Base-by-base conservation (phyloP, 2,329 filamentous ascomycete genomes). In the Colletotrichum tropicicola region DNA sequence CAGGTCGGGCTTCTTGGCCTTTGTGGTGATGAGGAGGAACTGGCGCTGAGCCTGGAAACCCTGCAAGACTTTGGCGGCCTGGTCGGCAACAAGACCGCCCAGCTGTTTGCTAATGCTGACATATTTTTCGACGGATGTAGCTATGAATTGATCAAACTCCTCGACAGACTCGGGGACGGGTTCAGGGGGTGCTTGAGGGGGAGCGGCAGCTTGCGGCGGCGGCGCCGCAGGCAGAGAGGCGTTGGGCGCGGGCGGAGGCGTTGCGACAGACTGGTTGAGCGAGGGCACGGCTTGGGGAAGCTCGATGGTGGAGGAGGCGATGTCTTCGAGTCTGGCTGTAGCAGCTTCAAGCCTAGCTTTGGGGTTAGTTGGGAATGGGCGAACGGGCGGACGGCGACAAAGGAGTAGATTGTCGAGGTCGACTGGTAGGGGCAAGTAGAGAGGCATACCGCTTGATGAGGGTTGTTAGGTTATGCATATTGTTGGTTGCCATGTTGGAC, bases 391-490 rank as follows among this genome's bases (percentile, higher is more conserved):
- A 25, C 21, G 32, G n/a, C n/a, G n/a, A n/a, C n/a, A n/a, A n/a
- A n/a, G n/a, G n/a, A n/a, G n/a, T n/a, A n/a, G n/a, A n/a, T n/a
- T n/a, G n/a, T n/a, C n/a, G n/a, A n/a, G n/a, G 9, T 41, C 13
- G 44, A 55, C 52, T 59, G 51, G 55, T 23, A 12, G n/a, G 28
- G 19, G 7, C 10, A 12, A 37, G 9, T 15, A 19, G 21, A 17
- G 48, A 65, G 41, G 81, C 88, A 73, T 87, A 98, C 96, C 96
- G 90, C 87, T 99, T 99, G 83, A 99, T 98, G 74, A 99, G 88
- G 58, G 96, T 99, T 35, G 94, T 97, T 68, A 99, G 83, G 77
- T 97, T 98, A 81, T 98, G 91, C 93, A 98, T 98, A 74, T 94
- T 92, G 80, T 87, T 92, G 68, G 89, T 82, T 70, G 91, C 88